phyloP scores from a whole-genome alignment of 2,329 filamentous ascomycete genomes.

The Colletotrichum graminicola region DNA sequence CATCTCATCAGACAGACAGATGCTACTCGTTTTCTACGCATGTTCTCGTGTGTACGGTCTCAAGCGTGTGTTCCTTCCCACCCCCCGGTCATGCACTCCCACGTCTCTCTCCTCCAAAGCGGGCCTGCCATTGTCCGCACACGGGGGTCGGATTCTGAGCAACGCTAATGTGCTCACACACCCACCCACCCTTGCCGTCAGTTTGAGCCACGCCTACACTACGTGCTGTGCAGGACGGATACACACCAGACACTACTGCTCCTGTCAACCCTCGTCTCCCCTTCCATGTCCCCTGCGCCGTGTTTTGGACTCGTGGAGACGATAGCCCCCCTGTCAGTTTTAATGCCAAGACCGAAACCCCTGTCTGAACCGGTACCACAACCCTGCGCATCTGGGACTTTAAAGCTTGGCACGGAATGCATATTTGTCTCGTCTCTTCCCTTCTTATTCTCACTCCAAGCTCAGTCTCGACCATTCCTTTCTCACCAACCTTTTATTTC shows the following conservation, averaged over 20 bases:
- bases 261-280: constrained; percentile 47
- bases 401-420: constrained; percentile 56
- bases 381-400: constrained; percentile 51
- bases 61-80: not conserved
- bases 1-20: constrained; percentile 16
- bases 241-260: constrained; percentile 5
- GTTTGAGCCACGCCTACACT: constrained; percentile 25
- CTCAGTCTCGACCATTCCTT: constrained; percentile 47
- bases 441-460: constrained; percentile 36
- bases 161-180: constrained; percentile 22
- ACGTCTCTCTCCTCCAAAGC: constrained; percentile 7
- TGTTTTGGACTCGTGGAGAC: constrained; percentile 59
- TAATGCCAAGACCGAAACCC: constrained; percentile 36
- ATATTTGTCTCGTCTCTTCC: constrained; percentile 49
- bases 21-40: not conserved
- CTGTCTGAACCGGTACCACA: constrained; percentile 33
- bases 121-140: constrained; percentile 18
- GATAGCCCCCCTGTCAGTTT: constrained; percentile 40
- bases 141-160: constrained; percentile 36
- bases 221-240: not conserved
- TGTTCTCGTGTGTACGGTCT: not conserved
- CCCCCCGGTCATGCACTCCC: not conserved
- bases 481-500: constrained; percentile 44
- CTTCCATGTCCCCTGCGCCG: constrained; percentile 50
- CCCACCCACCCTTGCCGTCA: not conserved